Percentiles rank a stretch among this genome's conserved stretches.
Conservation (phyloP, 1,139 yeast species). For the Spathaspora jeffriesii region DNA sequence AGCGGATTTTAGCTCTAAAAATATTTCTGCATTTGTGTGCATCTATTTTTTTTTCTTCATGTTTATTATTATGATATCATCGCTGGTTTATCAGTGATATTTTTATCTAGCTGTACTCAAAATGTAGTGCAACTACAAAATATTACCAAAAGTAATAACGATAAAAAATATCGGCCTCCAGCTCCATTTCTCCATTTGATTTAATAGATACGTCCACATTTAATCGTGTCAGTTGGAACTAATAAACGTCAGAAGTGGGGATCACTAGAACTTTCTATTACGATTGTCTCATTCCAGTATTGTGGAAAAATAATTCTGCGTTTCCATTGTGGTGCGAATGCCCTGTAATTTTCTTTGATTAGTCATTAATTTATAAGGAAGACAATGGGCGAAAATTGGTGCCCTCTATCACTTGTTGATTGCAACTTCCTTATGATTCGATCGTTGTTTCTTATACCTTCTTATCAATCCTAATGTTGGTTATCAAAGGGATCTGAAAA, state of each 20-base stretch:
- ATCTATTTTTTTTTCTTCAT: neutral
- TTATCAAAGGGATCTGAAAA: neutral
- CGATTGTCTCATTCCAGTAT: neutral
- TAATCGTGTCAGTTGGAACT: neutral
- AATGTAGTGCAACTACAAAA: neutral
- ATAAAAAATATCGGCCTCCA: neutral
- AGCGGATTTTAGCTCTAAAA: neutral
- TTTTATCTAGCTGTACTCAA: neutral
- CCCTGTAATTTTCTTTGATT: slow-evolving; percentile 1
- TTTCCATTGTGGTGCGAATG: neutral
- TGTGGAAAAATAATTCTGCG: slow-evolving; percentile 1
- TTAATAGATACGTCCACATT: neutral
- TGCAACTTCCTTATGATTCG: slow-evolving; percentile 1
- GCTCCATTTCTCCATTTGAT: neutral
- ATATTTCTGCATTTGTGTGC: neutral
- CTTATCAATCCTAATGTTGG: neutral
- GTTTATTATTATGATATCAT: slow-evolving; percentile 1
- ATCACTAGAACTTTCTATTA: neutral
- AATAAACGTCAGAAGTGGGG: neutral
- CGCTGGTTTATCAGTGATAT: neutral
- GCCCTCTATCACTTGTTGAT: neutral
- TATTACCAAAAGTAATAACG: neutral
- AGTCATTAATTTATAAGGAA: neutral
- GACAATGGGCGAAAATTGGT: neutral
- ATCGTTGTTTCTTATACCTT: neutral